A percentile compares a stretch with the other conserved stretches of the same genome.
These are phyloP conservation scores for Daldinia loculata DNA, from an alignment of 495 filamentous ascomycete species.

Conservation along the genomic window DNA sequence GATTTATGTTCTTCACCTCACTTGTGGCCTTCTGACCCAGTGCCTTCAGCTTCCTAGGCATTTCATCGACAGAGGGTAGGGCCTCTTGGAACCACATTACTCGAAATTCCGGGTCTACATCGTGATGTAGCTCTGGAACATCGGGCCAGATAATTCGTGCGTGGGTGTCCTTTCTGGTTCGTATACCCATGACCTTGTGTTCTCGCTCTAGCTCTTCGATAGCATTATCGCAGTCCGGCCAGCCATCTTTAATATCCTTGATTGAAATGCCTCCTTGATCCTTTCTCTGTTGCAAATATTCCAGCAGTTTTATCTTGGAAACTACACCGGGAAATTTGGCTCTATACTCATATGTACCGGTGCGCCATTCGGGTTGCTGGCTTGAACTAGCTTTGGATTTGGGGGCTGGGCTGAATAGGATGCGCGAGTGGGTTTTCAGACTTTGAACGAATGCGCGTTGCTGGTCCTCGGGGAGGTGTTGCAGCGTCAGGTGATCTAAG, in stretches of 20 bases:
- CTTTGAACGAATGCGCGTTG: slow-evolving; percentile 55
- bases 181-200: slow-evolving; percentile 81
- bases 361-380: slow-evolving; percentile 55
- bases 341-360: slow-evolving; percentile 77
- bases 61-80: slow-evolving; percentile 75
- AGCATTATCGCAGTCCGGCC: slow-evolving; percentile 79
- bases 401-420: slow-evolving; percentile 71
- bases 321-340: slow-evolving; percentile 81
- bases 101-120: slow-evolving; percentile 83
- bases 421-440: slow-evolving; percentile 70
- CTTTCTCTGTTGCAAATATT: slow-evolving; percentile 78
- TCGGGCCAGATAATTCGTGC: slow-evolving; percentile 89
- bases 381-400: slow-evolving; percentile 58
- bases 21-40: slow-evolving; percentile 81
- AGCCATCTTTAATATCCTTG: slow-evolving; percentile 92
- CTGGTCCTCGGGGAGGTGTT: slow-evolving; percentile 55
- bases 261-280: slow-evolving; percentile 84
- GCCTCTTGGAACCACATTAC: slow-evolving; percentile 82
- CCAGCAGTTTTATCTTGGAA: slow-evolving; percentile 75
- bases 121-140: slow-evolving; percentile 76
- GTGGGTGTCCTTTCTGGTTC: slow-evolving; percentile 92
- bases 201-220: slow-evolving; percentile 80
- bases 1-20: slow-evolving; percentile 70
- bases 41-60: slow-evolving; percentile 76
- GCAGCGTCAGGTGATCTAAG: slow-evolving; percentile 75